A percentile compares a stretch with the other conserved stretches of the same genome.
Conservation (phyloP, 495 filamentous ascomycete species). For the Penicillium coffeae region DNA sequence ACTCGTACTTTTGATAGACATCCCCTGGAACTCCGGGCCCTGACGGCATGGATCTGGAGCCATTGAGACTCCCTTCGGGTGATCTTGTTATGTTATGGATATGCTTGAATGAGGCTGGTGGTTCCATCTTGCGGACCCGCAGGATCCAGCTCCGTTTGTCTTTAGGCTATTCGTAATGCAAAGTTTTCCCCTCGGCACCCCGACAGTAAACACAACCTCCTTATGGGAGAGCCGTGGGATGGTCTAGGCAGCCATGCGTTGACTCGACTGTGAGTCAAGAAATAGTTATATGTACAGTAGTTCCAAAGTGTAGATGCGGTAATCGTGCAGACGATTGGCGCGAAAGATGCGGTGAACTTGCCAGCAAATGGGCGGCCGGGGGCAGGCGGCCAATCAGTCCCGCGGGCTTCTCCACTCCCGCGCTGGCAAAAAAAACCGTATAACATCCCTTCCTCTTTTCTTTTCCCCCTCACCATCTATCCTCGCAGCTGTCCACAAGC, state of each 20-base stretch:
- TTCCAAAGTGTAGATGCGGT: too few relatives aligned
- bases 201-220: too few relatives aligned
- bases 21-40: too few relatives aligned
- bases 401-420: conserved; percentile 17
- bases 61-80: too few relatives aligned
- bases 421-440: conserved; percentile 29
- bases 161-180: not conserved
- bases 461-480: conserved; percentile 26
- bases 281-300: too few relatives aligned
- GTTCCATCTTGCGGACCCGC: conserved; percentile 7
- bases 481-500: conserved; percentile 28
- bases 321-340: conserved; percentile 4
- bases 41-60: too few relatives aligned
- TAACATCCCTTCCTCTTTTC: conserved; percentile 24
- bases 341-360: conserved; percentile 41
- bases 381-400: conserved; percentile 25
- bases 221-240: too few relatives aligned
- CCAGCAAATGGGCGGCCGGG: conserved; percentile 28
- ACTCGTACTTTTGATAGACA: not conserved
- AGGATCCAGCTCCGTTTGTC: conserved; percentile 8
- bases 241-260: too few relatives aligned
- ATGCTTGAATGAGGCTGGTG: not conserved
- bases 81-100: not conserved
- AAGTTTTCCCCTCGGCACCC: conserved; percentile 2
- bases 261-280: too few relatives aligned